phyloP scores from a whole-genome alignment of 129 eudicot species.

The Oenanthe sinensis region DNA sequence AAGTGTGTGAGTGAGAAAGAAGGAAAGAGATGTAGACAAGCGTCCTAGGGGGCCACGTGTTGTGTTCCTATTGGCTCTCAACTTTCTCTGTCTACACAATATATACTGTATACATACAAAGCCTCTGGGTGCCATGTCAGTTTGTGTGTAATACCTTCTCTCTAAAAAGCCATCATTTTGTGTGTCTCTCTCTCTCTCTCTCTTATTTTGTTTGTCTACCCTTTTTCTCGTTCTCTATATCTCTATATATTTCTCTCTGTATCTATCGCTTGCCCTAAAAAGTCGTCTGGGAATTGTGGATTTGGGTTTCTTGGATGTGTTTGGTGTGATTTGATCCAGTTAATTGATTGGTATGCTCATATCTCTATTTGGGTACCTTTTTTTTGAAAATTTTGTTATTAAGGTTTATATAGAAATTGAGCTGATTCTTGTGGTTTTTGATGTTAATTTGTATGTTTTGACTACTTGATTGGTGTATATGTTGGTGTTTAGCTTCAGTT shows the following conservation, averaged over 20 bases:
- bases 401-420: conserved; percentile 13
- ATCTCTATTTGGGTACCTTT: conserved; percentile 14
- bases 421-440: conserved; percentile 29
- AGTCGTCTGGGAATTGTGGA: conserved; percentile 4
- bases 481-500: conserved; percentile 16
- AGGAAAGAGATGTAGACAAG: conserved; percentile 22
- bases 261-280: conserved; percentile 11
- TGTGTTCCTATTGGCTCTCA: conserved; percentile 15
- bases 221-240: conserved; percentile 25
- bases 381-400: conserved; percentile 8
- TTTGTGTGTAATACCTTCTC: conserved; percentile 21
- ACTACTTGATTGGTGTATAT: conserved; percentile 12
- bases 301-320: conserved; percentile 9
- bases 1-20: background rate
- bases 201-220: conserved; percentile 22
- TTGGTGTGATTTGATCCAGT: conserved; percentile 14
- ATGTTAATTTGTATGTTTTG: conserved; percentile 11
- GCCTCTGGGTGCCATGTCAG: conserved; percentile 28
- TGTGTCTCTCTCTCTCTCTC: conserved; percentile 4
- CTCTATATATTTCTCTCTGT: conserved; percentile 5
- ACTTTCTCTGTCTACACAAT: conserved; percentile 18
- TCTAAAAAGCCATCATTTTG: conserved; percentile 12
- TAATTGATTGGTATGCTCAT: conserved; percentile 15
- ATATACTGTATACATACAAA: background rate
- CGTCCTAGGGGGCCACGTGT: conserved; percentile 33